Conservation (phyloP, 2,329 filamentous ascomycete species). For the Fusarium sp. region DNA sequence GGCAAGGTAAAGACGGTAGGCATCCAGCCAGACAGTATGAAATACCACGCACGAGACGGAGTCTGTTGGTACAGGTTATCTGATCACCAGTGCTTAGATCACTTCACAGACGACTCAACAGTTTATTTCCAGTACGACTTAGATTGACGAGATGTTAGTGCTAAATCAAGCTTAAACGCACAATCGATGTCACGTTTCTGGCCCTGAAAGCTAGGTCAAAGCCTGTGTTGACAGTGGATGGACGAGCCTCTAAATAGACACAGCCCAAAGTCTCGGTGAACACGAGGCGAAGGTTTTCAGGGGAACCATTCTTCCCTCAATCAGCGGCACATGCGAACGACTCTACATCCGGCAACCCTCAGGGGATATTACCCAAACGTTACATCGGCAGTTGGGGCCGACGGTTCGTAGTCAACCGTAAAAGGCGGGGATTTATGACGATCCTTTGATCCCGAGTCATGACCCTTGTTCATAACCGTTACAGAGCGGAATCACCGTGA, state of each 20-base stretch:
- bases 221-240: background rate
- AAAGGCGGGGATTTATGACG: background rate
- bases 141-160: background rate
- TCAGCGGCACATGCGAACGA: background rate
- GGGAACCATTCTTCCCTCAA: background rate
- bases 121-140: background rate
- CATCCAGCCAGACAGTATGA: background rate
- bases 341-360: background rate
- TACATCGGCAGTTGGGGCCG: background rate
- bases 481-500: background rate
- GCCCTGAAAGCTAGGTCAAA: background rate
- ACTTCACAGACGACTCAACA: background rate
- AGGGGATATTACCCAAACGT: background rate
- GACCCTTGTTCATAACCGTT: background rate
- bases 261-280: background rate
- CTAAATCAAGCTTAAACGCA: background rate
- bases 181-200: background rate
- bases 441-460: background rate
- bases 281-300: background rate
- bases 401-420: background rate
- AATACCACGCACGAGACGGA: fast-evolving
- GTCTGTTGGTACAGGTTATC: fast-evolving
- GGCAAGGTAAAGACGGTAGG: background rate
- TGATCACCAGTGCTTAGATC: background rate
- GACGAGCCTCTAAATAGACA: background rate